Evolutionary conservation across 108 stramenopile species (phyloP).

Genomic region (Chaetoceros muelleri): DNA sequence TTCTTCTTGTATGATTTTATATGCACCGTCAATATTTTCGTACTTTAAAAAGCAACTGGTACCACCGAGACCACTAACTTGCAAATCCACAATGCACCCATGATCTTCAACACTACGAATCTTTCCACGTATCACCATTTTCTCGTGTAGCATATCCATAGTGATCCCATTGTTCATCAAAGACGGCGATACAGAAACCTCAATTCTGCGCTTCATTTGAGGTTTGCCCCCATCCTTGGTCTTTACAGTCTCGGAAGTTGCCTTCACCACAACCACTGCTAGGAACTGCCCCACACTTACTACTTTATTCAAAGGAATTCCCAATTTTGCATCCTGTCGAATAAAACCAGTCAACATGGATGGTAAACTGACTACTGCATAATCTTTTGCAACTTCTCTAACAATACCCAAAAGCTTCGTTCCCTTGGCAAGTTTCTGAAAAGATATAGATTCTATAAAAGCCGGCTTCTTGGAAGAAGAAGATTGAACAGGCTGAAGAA

Average conservation of each 20-base stretch:
- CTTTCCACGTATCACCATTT: conserved; percentile 32
- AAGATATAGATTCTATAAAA: conserved; percentile 60
- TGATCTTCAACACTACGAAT: conserved; percentile 68
- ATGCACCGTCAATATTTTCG: conserved; percentile 44
- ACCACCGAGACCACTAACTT: conserved; percentile 14
- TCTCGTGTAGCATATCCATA: background rate
- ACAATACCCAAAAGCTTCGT: conserved; percentile 56
- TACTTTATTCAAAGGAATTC: conserved; percentile 24
- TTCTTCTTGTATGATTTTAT: conserved; percentile 25
- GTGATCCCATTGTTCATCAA: conserved; percentile 35
- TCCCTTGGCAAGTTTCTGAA: conserved; percentile 48
- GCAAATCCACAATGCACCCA: conserved; percentile 67
- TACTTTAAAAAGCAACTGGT: conserved; percentile 52
- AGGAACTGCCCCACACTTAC: conserved; percentile 42
- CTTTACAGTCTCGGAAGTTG: conserved; percentile 30
- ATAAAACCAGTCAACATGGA: conserved; percentile 73
- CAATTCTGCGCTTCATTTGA: conserved; percentile 42
- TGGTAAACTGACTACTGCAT: conserved; percentile 56
- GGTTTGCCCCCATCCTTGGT: conserved; percentile 7
- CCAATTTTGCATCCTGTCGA: conserved; percentile 17
- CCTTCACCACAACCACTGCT: conserved; percentile 46
- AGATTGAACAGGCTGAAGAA: conserved; percentile 27
- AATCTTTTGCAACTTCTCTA: conserved; percentile 52
- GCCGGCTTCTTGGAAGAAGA: conserved; percentile 15
- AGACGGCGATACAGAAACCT: conserved; percentile 48